A percentile compares a stretch with the other conserved stretches of the same genome.
Conservation (phyloP, 2,329 filamentous ascomycete species). For the Torrubiellomyces zombiae region DNA sequence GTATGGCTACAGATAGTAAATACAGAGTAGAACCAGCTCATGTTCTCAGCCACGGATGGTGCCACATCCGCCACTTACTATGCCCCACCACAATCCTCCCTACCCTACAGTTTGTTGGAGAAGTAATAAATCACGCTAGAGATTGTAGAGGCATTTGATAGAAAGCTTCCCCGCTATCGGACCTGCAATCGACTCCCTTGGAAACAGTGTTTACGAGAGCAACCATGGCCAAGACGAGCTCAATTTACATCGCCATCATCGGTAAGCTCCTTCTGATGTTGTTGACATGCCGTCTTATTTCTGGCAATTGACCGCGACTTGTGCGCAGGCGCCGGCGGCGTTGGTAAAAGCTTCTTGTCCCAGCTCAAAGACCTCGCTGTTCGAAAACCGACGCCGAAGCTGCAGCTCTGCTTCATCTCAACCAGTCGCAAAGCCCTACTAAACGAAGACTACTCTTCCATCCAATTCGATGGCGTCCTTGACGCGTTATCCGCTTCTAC, state of each 20-base stretch:
- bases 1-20: no score
- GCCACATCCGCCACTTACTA: no score
- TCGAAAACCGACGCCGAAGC: slow-evolving; percentile 49
- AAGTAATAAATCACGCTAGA: no score
- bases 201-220: no score
- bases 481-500: slow-evolving; percentile 47
- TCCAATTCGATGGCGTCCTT: slow-evolving; percentile 43
- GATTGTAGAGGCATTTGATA: no score
- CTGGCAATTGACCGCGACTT: not conserved
- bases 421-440: slow-evolving; percentile 74
- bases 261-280: slow-evolving; percentile 18
- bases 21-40: no score
- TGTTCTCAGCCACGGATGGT: no score
- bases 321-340: slow-evolving; percentile 64
- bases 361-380: slow-evolving; percentile 57
- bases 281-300: no score
- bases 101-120: not conserved
- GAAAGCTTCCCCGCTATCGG: slow-evolving; percentile 21
- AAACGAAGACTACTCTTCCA: slow-evolving; percentile 51
- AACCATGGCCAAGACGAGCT: slow-evolving; percentile 27
- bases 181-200: slow-evolving; percentile 12
- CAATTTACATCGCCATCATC: slow-evolving; percentile 36
- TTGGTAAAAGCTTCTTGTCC: slow-evolving; percentile 77
- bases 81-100: slow-evolving; percentile 4
- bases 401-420: slow-evolving; percentile 70